Evolutionary conservation across 1,284 basidiomycete genomes (phyloP), one percentile per base, ranked within the genome.

Genomic region (Ganoderma lingzhi): DNA sequence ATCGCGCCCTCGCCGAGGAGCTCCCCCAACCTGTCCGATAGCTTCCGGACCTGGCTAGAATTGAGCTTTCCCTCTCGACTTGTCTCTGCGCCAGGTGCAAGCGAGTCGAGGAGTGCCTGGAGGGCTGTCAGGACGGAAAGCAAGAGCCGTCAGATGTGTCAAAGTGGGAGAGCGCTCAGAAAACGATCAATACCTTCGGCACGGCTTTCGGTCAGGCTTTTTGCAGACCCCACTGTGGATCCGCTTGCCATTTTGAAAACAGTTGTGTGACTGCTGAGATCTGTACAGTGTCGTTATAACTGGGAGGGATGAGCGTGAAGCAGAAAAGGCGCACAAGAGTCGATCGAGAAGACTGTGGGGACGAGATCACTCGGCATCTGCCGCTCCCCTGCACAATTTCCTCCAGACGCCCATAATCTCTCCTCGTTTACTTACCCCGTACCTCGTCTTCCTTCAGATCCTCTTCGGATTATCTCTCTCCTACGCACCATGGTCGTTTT

Each of bases 11-110:
- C 83, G 37, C 87, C 89, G n/a, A 93, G 79, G 28, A 93, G 78
- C 73, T 92, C 84, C 12, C 81, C 83, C 14, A 93, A 80, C 78
- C 86, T 92, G 66, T 88, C 84, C 2, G 90, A 87, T 32, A 94
- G 79, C 69, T 80, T 86, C 66, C 81, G 80, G 30, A 88, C 77
- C 67, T 87, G 86, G 63, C 88, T 86, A 59, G 82, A 75, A n/a
- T 84, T 83, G 45, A 87, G 70, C 51, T 83, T 82, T n/a, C 74
- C 66, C 19, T 73, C 79, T 59, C 81, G 45, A 59, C 37, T 45
- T 48, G 76, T 71, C 59, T 75, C 76, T 56, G 68, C 68, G 63
- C 72, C 72, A n/a, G 85, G 82, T 10, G 81, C 78, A 53, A 90
- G 77, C 6, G 88, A 87, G 61, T 80, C 79, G 23, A 90, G 79